Evolutionary conservation across 2,329 filamentous ascomycete genomes (phyloP).

Genomic region (Parafenestella ontariensis): DNA sequence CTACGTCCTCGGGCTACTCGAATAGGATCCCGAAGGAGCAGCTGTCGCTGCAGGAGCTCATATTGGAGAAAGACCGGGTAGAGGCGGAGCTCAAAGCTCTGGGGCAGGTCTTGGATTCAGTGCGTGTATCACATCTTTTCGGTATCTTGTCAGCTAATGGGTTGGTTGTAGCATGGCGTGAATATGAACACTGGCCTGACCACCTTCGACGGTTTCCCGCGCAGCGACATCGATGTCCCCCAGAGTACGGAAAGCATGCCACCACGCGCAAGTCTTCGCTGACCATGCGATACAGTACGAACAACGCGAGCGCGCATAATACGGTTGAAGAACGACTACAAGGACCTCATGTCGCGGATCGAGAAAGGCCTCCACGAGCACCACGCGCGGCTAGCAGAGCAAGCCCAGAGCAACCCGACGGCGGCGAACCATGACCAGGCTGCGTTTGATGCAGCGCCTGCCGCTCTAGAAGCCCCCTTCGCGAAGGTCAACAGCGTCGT

Average conservation of each 20-base stretch:
- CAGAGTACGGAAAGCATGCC: constrained; percentile 69
- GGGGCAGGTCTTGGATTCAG: constrained; percentile 85
- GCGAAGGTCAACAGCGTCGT: constrained; percentile 89
- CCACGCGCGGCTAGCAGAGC: constrained; percentile 73
- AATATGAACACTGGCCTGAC: constrained; percentile 89
- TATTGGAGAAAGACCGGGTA: constrained; percentile 81
- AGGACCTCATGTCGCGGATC: constrained; percentile 80
- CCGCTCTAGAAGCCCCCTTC: constrained; percentile 70
- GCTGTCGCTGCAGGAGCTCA: constrained; percentile 78
- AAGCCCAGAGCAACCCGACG: constrained; percentile 49
- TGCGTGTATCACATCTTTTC: constrained; percentile 53
- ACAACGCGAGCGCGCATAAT: constrained; percentile 94
- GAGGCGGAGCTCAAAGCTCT: constrained; percentile 88
- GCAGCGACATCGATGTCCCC: constrained; percentile 91
- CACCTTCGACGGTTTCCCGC: constrained; percentile 89
- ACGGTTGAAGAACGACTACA: constrained; percentile 89
- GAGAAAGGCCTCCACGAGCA: constrained; percentile 88
- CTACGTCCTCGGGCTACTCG: constrained; percentile 64
- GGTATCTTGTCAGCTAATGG: constrained; percentile 19
- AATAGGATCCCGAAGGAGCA: constrained; percentile 69
- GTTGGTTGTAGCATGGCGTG: constrained; percentile 76
- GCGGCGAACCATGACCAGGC: constrained; percentile 24
- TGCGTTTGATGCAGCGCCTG: constrained; percentile 31
- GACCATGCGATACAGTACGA: constrained; percentile 69
- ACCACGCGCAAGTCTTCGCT: constrained; percentile 11